phyloP scores from a whole-genome alignment of 2,329 filamentous ascomycete genomes.

The Phialemoniopsis sp. region DNA sequence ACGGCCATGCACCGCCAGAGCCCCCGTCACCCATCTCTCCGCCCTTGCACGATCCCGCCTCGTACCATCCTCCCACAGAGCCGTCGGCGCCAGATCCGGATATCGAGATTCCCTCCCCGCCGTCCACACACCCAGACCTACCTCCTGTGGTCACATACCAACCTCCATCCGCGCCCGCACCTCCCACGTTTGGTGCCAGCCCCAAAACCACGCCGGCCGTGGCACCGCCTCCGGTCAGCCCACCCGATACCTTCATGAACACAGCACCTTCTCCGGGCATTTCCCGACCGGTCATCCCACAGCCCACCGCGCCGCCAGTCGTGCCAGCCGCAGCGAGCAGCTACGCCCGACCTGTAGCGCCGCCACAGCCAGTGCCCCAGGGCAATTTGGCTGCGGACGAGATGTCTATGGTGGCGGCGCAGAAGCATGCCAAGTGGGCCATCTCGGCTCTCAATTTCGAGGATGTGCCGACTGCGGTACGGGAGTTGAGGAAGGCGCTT shows the following conservation, averaged over 20 bases:
- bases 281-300: conserved; percentile 9
- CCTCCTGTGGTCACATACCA: conserved; percentile 10
- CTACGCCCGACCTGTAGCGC: conserved; percentile 9
- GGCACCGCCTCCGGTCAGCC: conserved; percentile 18
- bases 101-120: conserved; percentile 16
- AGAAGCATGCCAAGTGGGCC: conserved; percentile 96
- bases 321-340: conserved; percentile 3
- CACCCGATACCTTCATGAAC: conserved; percentile 13
- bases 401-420: conserved; percentile 68
- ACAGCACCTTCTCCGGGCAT: conserved; percentile 12
- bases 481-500: conserved; percentile 75
- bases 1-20: conserved; percentile 5
- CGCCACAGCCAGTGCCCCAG: conserved; percentile 13
- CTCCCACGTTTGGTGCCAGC: conserved; percentile 18
- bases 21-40: conserved; percentile 19
- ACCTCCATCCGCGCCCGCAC: conserved; percentile 14
- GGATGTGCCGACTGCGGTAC: conserved; percentile 84
- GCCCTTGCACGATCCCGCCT: conserved; percentile 18
- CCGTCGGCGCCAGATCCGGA: conserved; percentile 16
- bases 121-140: conserved; percentile 21
- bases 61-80: conserved; percentile 14
- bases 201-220: conserved; percentile 18
- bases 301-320: conserved; percentile 1
- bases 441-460: conserved; percentile 97
- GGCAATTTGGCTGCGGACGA: conserved; percentile 49